phyloP scores from a whole-genome alignment of 192 early-diverging fungal genomes.

The Entrophospora sp. region DNA sequence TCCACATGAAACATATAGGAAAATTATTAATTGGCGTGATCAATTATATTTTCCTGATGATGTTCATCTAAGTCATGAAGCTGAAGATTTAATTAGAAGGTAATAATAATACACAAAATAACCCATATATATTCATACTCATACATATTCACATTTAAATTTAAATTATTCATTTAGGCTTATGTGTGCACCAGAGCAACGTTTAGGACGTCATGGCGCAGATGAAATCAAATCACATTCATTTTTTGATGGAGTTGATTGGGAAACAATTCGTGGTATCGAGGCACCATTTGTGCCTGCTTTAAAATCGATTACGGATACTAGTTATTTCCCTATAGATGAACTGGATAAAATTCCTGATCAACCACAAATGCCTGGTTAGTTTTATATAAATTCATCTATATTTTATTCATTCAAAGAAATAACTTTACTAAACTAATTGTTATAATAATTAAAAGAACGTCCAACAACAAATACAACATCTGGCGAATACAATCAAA shows the following conservation, averaged over 20 bases:
- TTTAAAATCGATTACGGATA: slow-evolving; percentile 91
- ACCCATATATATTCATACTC: neutral
- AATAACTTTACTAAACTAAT: too few species aligned
- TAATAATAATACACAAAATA: slow-evolving; percentile 23
- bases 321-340: slow-evolving; percentile 95
- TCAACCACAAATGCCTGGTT: slow-evolving; percentile 21
- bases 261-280: slow-evolving; percentile 72
- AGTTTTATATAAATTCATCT: neutral
- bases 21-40: slow-evolving; percentile 97
- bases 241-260: slow-evolving; percentile 92
- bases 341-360: slow-evolving; percentile 75
- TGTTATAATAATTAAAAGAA: slow-evolving; percentile 9
- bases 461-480: neutral
- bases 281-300: slow-evolving; percentile 91
- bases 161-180: slow-evolving; percentile 46
- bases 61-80: slow-evolving; percentile 80
- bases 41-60: slow-evolving; percentile 88
- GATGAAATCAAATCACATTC: slow-evolving; percentile 86
- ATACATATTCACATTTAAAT: neutral
- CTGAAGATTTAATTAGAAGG: slow-evolving; percentile 86
- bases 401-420: too few species aligned
- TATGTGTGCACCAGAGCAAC: slow-evolving; percentile 77
- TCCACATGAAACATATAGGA: slow-evolving; percentile 93
- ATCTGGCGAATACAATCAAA: slow-evolving; percentile 54
- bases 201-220: slow-evolving; percentile 72